Percentiles rank a stretch among this genome's conserved stretches.
phyloP scores from a whole-genome alignment of 768 basidiomycete genomes.

The Amanita pseudoporphyria region DNA sequence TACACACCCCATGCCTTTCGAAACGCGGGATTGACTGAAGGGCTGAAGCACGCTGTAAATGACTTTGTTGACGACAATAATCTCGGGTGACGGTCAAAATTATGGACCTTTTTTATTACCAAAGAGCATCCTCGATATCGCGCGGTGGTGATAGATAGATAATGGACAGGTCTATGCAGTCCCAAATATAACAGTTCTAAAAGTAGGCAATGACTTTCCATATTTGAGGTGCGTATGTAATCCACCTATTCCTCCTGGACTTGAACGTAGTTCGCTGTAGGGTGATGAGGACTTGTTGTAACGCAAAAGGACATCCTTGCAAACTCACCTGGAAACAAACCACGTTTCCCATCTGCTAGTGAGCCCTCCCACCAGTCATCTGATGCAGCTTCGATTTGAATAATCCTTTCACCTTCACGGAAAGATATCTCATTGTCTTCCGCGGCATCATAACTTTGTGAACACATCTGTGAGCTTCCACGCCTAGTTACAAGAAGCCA shows the following conservation, averaged over 20 bases:
- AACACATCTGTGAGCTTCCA: not conserved
- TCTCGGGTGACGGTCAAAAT: not conserved
- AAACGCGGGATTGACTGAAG: conserved; percentile 19
- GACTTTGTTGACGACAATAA: not conserved
- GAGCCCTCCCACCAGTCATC: conserved; percentile 90
- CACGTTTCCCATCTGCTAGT: conserved; percentile 42
- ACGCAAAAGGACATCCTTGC: not conserved
- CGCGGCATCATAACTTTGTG: conserved; percentile 68
- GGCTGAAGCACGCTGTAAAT: conserved; percentile 30
- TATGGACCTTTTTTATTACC: conserved; percentile 1
- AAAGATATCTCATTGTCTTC: conserved; percentile 91
- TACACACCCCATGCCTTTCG: conserved; percentile 26
- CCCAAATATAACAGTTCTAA: not conserved
- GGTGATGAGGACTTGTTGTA: not conserved
- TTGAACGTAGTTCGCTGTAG: conserved; percentile 28
- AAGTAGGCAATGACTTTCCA: not conserved
- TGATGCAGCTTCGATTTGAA: conserved; percentile 66
- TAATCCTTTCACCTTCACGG: conserved; percentile 72
- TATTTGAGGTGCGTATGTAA: no score
- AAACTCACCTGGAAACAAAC: conserved; percentile 66
- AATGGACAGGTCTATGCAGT: no score
- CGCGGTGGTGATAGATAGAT: not conserved
- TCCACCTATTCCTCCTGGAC: conserved; percentile 18
- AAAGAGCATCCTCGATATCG: conserved; percentile 1
- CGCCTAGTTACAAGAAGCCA: not conserved